Evolutionary conservation across 2,329 filamentous ascomycete genomes (phyloP).

Genomic region (Arthrinium puccinioides): DNA sequence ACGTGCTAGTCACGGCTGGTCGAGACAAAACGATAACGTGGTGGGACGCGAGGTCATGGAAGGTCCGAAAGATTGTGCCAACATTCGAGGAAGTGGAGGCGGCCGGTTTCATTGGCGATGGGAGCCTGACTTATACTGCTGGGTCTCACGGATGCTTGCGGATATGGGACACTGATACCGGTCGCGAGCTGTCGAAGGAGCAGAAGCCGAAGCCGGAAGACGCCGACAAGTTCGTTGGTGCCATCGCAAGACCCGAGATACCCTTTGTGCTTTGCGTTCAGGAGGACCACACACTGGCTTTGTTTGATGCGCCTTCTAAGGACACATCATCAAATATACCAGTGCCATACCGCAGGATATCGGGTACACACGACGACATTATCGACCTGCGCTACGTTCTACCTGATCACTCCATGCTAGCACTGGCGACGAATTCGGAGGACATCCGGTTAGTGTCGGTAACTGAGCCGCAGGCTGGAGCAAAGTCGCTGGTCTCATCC

Average conservation of each 20-base stretch:
- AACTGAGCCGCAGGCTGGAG: constrained; percentile 27
- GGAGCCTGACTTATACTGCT: constrained; percentile 70
- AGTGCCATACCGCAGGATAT: constrained; percentile 68
- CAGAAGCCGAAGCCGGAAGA: constrained; percentile 55
- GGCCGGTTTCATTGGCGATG: constrained; percentile 69
- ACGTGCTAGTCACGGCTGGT: constrained; percentile 73
- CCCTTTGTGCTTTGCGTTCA: constrained; percentile 75
- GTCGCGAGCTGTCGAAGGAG: constrained; percentile 71
- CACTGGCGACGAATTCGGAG: constrained; percentile 91
- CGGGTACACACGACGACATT: constrained; percentile 94
- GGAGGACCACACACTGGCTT: constrained; percentile 77
- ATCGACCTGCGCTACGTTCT: constrained; percentile 89
- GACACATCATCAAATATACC: constrained; percentile 28
- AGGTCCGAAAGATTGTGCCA: constrained; percentile 70
- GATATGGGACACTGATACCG: constrained; percentile 73
- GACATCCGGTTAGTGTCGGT: constrained; percentile 83
- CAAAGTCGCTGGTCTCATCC: constrained; percentile 21
- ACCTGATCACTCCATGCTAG: constrained; percentile 71
- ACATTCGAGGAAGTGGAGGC: constrained; percentile 81
- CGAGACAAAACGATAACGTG: constrained; percentile 91
- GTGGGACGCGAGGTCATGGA: constrained; percentile 87
- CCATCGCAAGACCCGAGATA: constrained; percentile 57
- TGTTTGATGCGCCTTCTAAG: constrained; percentile 51
- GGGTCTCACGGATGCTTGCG: constrained; percentile 78
- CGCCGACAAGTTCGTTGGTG: constrained; percentile 63